Conservation (phyloP, 2,329 filamentous ascomycete species). For the Botrytis medusae region DNA sequence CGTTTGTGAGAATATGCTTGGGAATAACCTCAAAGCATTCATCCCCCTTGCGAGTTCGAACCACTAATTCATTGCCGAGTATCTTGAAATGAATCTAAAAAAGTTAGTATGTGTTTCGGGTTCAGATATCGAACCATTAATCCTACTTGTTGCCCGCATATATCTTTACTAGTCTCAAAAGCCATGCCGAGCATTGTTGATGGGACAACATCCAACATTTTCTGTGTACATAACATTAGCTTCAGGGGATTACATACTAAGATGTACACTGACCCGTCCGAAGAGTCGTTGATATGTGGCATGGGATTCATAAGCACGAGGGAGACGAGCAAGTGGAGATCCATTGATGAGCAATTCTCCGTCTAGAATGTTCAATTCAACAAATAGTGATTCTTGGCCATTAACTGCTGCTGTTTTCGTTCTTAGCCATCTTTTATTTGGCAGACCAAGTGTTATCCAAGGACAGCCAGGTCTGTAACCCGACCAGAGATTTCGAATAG, state of each 20-base stretch:
- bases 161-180: constrained; percentile 38
- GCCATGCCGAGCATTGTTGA: constrained; percentile 41
- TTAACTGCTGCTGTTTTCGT: constrained; percentile 27
- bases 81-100: constrained; percentile 41
- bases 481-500: constrained; percentile 36
- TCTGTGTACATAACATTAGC: constrained; percentile 23
- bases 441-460: constrained; percentile 34
- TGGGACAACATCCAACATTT: constrained; percentile 32
- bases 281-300: constrained; percentile 28
- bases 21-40: constrained; percentile 29
- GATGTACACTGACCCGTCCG: constrained; percentile 17
- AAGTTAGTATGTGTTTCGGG: not conserved
- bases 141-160: constrained; percentile 36
- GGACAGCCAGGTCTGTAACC: constrained; percentile 32
- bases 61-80: constrained; percentile 36
- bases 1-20: not conserved
- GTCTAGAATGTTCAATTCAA: constrained; percentile 52
- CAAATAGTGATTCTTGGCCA: constrained; percentile 27
- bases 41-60: constrained; percentile 28
- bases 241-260: not conserved
- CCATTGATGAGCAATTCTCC: constrained; percentile 55
- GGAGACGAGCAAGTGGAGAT: constrained; percentile 48
- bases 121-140: not conserved
- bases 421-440: constrained; percentile 41
- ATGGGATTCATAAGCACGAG: constrained; percentile 44